Evolutionary conservation across 1,139 yeast genomes (phyloP).

Genomic region (Pichia sp.): DNA sequence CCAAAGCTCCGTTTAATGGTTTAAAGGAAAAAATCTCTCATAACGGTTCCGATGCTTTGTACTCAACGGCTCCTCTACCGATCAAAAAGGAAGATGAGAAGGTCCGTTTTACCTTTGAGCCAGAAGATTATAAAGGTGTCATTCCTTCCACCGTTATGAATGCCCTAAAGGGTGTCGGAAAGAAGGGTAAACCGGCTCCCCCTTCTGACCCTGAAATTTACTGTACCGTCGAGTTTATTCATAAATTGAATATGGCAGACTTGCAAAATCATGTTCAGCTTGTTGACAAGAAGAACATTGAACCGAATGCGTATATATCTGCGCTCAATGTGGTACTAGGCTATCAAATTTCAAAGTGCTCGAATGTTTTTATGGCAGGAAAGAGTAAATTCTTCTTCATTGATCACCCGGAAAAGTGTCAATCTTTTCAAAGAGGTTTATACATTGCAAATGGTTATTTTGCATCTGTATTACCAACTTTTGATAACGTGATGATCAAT

Average conservation of each 20-base stretch:
- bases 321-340: conserved; percentile 18
- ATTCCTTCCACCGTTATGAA: conserved; percentile 14
- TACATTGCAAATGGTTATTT: conserved; percentile 17
- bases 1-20: conserved; percentile 12
- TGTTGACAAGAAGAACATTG: conserved; percentile 22
- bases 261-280: conserved; percentile 24
- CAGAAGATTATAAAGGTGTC: conserved; percentile 14
- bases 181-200: conserved; percentile 1
- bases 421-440: conserved; percentile 17
- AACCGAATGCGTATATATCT: conserved; percentile 15
- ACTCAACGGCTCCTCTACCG: conserved; percentile 13
- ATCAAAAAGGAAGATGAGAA: conserved; percentile 12
- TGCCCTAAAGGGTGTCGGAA: conserved; percentile 4
- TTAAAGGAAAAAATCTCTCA: conserved; percentile 13
- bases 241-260: conserved; percentile 16
- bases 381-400: conserved; percentile 25
- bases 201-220: conserved; percentile 6
- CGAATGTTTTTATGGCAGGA: conserved; percentile 21
- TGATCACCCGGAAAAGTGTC: conserved; percentile 17
- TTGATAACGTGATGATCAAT: conserved; percentile 17
- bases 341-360: conserved; percentile 15
- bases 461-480: conserved; percentile 19
- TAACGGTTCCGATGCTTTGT: conserved; percentile 16
- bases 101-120: conserved; percentile 11
- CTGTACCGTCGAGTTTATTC: conserved; percentile 16